Base-by-base conservation (phyloP, 805 yeast genomes). In the Ogataea zsoltii region DNA sequence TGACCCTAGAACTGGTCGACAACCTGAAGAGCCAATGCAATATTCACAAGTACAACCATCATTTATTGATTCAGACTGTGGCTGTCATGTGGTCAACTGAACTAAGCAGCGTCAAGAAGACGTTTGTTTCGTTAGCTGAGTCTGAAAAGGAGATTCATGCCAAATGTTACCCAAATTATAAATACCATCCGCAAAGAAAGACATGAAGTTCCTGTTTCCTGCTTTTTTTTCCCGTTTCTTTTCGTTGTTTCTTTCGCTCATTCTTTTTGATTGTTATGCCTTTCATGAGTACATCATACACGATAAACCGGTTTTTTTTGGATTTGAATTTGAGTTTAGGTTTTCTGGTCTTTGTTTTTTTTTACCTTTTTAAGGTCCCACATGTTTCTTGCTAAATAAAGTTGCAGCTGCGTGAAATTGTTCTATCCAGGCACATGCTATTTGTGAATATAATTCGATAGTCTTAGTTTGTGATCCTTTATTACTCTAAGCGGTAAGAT, bases 71-170 rank as follows among this genome's bases (percentile, higher is more conserved):
- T 15, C 74, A 72, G 36, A 64, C 70, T 21, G 71, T 73, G 32
- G 71, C 79, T 1, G 60, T 71, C 33, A 53, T 75, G 57, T 74
- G 79, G 79, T 60, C 67, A 35, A 71, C 77, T 1, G 79, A 74
- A 53, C 43, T 58, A 7, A 50, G 51, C 34, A 55, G 56, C 16
- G 63, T 71, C 29, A 71, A 69, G 57, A 63, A 63, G 26, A 53
- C 60, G 38, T 74, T 75, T 57, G 60, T 63, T 7, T 48, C 55
- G n/a, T 61, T 70, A 41, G 70, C 75, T 4, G 56, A 56, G 16
- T 55, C 69, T 33, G 79, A 74, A 52, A 73, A 72, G 56, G 63
- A 59, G 18, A 57, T 72, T 5, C 79, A 74, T 51, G 53, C 61
- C 29, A 60, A 61, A 31, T 63, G 71, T 45, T 70, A 67, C 48